Evolutionary conservation across 2,329 filamentous ascomycete species (phyloP).

Genomic region (Colletotrichum sp.): DNA sequence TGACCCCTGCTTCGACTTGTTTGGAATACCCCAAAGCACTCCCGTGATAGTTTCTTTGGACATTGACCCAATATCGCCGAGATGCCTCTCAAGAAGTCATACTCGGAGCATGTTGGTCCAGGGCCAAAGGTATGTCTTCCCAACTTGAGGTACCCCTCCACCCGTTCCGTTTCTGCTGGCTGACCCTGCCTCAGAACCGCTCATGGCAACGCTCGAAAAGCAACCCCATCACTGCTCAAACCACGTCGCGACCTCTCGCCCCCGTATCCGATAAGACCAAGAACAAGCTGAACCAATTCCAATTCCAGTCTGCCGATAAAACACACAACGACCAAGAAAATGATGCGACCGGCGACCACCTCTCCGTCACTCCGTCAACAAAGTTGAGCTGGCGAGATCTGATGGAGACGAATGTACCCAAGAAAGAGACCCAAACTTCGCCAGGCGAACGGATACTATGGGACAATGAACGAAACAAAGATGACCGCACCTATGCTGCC

Average conservation of each 20-base stretch:
- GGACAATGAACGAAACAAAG: slow-evolving; percentile 57
- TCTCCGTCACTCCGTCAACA: slow-evolving; percentile 20
- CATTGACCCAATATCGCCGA: slow-evolving; percentile 25
- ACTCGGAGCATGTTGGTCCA: slow-evolving; percentile 34
- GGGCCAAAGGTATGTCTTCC: slow-evolving; percentile 35
- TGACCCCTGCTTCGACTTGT: slow-evolving; percentile 4
- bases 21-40: neutral
- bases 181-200: slow-evolving; percentile 35
- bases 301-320: slow-evolving; percentile 50
- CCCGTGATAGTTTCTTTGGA: slow-evolving; percentile 32
- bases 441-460: slow-evolving; percentile 68
- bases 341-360: slow-evolving; percentile 6
- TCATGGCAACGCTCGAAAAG: slow-evolving; percentile 61
- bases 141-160: neutral
- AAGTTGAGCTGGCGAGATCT: slow-evolving; percentile 63
- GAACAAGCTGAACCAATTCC: slow-evolving; percentile 63
- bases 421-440: slow-evolving; percentile 55
- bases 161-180: slow-evolving; percentile 10
- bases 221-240: slow-evolving; percentile 46
- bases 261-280: slow-evolving; percentile 64
- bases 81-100: slow-evolving; percentile 45
- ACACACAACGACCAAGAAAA: slow-evolving; percentile 26
- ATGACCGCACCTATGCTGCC: slow-evolving; percentile 43
- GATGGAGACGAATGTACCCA: slow-evolving; percentile 48
- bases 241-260: slow-evolving; percentile 43